phyloP scores from a whole-genome alignment of 2,329 filamentous ascomycete species.

The Paecilomyces dactylethromorphus region DNA sequence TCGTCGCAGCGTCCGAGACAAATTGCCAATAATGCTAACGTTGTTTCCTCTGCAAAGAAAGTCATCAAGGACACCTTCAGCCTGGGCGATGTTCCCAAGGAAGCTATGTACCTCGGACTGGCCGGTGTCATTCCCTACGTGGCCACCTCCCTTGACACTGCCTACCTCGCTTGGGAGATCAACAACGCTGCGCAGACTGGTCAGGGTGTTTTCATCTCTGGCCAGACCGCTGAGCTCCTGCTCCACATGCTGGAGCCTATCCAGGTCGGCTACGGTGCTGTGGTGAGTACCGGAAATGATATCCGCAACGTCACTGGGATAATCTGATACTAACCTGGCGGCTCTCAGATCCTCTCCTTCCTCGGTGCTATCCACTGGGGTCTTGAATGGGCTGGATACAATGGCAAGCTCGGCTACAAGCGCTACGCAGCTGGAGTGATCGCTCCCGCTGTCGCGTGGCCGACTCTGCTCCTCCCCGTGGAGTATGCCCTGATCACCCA shows the following conservation, averaged over 20 bases:
- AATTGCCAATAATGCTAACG: background rate
- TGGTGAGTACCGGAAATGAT: slow-evolving; percentile 47
- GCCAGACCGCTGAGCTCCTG: slow-evolving; percentile 64
- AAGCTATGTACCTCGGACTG: slow-evolving; percentile 62
- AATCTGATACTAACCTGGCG: background rate
- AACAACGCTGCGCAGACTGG: slow-evolving; percentile 60
- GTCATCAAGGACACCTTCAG: slow-evolving; percentile 65
- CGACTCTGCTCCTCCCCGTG: slow-evolving; percentile 74
- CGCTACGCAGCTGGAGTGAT: slow-evolving; percentile 79
- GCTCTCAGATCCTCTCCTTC: slow-evolving; percentile 73
- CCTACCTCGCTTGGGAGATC: slow-evolving; percentile 76
- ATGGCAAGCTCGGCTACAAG: slow-evolving; percentile 62
- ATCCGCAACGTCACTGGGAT: background rate
- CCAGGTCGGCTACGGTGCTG: slow-evolving; percentile 84
- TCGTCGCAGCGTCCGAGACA: background rate
- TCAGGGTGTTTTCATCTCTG: slow-evolving; percentile 57
- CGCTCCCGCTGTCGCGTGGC: slow-evolving; percentile 79
- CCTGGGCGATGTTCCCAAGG: slow-evolving; percentile 57
- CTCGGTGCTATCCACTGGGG: slow-evolving; percentile 93
- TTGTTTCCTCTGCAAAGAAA: slow-evolving; percentile 36
- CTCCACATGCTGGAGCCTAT: slow-evolving; percentile 75
- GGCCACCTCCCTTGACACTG: slow-evolving; percentile 72
- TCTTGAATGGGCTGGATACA: slow-evolving; percentile 70
- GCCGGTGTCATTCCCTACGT: slow-evolving; percentile 81
- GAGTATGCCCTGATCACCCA: slow-evolving; percentile 82